Base-by-base conservation (phyloP, 2,329 filamentous ascomycete genomes). In the Fusarium liriodendri region DNA sequence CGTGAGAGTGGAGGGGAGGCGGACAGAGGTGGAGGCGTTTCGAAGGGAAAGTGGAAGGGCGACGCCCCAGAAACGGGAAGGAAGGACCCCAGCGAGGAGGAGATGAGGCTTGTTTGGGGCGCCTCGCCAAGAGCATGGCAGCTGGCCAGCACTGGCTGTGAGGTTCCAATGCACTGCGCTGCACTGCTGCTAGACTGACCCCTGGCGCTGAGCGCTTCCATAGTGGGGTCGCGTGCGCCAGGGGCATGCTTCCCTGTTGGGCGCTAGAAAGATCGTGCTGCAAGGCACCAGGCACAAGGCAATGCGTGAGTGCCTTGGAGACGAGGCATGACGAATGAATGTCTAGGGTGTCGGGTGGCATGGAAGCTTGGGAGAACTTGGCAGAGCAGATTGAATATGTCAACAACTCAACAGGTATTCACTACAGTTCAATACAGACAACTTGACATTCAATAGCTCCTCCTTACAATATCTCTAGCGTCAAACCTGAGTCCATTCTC, bases 41-140 rank as follows among this genome's bases (percentile, higher is more conserved):
- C 50, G 35, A 69, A 50, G 62, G 62, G 58, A 73, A 66, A 71
- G 65, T 70, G 50, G 42, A 69, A 72, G 70, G 73, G 52, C 57
- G 55, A 50, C 59, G 45, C 32, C 42, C 47, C 47, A 67, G 60
- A 42, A 50, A 38, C 64, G 62, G 66, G 27, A 66, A 47, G 35
- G 63, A 54, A 45, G 32, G 32, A 63, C 52, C 61, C 61, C 33
- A 55, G 61, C 57, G 45, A 52, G 64, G 68, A 74, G 58, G 75
- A 77, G 74, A 73, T 78, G 77, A 78, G 72, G 76, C 71, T 78
- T 71, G 76, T 78, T 78, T 76, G 76, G 66, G 72, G 67, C 69
- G 64, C 54, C n/a, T 66, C 71, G 66, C 69, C 66, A 69, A 62
- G 71, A 18, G 25, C 52, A 20, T 64, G 50, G n/a, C 59, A 74